These are phyloP conservation scores for Aspergillus pseudotamarii DNA, from an alignment of 2,329 filamentous ascomycete species.

Conservation along the genomic window DNA sequence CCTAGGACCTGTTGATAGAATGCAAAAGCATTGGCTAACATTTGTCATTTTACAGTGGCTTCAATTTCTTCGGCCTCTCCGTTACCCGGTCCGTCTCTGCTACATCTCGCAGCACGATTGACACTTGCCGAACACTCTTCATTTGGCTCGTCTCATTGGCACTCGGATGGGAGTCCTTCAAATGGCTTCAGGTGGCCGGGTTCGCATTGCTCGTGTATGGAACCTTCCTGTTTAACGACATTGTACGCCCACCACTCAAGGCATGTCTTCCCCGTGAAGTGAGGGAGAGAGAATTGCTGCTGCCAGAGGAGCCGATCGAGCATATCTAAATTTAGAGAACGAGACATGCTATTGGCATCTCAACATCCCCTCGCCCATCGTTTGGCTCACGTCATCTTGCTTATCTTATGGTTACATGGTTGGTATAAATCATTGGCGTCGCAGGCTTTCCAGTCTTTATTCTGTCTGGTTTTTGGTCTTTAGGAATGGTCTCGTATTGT, in stretches of 20 bases:
- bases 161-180: conserved; percentile 95
- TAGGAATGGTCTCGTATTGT: neutral
- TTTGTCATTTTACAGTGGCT: conserved; percentile 63
- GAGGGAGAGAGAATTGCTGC: conserved; percentile 58
- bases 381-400: neutral
- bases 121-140: conserved; percentile 95
- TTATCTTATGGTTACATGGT: neutral
- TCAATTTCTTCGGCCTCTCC: conserved; percentile 97
- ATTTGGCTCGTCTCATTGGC: conserved; percentile 92
- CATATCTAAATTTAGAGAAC: conserved; percentile 50
- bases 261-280: conserved; percentile 60
- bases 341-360: neutral
- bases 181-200: conserved; percentile 89
- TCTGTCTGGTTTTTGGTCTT: neutral
- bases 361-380: neutral
- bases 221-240: conserved; percentile 94
- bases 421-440: neutral
- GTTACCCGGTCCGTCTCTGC: conserved; percentile 89
- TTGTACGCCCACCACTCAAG: conserved; percentile 79
- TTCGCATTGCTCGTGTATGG: conserved; percentile 92
- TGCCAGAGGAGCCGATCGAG: conserved; percentile 84
- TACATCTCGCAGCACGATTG: conserved; percentile 92
- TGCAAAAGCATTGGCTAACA: neutral
- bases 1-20: conserved; percentile 1
- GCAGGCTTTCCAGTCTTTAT: neutral